These are phyloP conservation scores for Takakia lepidozioides DNA, from an alignment of 225 moss, liverwort and hornwort genomes.

Conservation along the genomic window DNA sequence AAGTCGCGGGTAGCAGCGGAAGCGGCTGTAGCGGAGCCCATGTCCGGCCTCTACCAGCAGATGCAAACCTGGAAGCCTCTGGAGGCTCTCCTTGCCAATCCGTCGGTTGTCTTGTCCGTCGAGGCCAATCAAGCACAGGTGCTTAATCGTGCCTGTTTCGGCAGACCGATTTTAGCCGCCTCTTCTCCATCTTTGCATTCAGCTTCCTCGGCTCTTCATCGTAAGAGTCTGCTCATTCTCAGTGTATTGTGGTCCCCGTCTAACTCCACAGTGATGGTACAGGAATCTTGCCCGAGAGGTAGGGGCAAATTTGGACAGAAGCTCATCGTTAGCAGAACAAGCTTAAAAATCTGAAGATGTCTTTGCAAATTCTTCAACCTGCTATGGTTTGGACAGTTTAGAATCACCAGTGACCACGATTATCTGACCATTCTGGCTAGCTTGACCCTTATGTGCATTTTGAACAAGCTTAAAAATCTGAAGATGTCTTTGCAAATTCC, in stretches of 20 bases:
- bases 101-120: slow-evolving; percentile 47
- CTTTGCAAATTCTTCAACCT: no score
- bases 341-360: no score
- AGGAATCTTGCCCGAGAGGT: no score
- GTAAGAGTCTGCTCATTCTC: slow-evolving; percentile 20
- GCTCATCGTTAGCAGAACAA: no score
- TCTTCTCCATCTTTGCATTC: slow-evolving; percentile 20
- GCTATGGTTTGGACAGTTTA: no score
- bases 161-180: slow-evolving; percentile 35
- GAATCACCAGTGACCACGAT: no score
- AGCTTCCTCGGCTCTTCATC: slow-evolving; percentile 19
- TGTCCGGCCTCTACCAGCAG: slow-evolving; percentile 55
- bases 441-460: no score
- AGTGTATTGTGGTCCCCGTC: slow-evolving; percentile 2
- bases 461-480: no score
- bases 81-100: slow-evolving; percentile 38
- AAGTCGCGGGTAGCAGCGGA: slow-evolving; percentile 57
- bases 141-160: slow-evolving; percentile 77
- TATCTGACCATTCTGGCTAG: no score
- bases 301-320: no score
- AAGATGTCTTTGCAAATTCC: no score
- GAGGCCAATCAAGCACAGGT: slow-evolving; percentile 44
- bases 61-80: slow-evolving; percentile 67
- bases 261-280: no score
- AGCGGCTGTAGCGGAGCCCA: slow-evolving; percentile 57